Evolutionary conservation across 2,329 filamentous ascomycete species (phyloP), one percentile per base, ranked within the genome.

Genomic region (Aspergillus vadensis): DNA sequence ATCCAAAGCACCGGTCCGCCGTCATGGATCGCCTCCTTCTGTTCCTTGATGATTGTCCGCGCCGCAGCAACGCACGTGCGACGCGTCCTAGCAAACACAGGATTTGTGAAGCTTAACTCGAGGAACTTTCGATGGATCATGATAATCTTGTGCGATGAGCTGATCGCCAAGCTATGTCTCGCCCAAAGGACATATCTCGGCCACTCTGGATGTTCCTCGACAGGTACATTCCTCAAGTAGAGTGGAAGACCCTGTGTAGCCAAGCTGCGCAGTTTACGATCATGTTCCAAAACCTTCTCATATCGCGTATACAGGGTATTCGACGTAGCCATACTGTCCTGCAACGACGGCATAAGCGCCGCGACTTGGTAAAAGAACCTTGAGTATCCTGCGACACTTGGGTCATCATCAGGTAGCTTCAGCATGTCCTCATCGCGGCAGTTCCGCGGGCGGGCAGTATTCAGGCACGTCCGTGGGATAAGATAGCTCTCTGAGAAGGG

Each of bases 121-220:
- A 80, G 64, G 56, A 80, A 80, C 41, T 73, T 76, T 47, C 79
- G 73, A 55, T 79, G 77, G 5, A 79, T 73, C 78, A 80, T 80
- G 61, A 81, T 80, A n/a, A 79, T 74, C 59, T 81, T 80, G 41
- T 81, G 78, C 8, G 74, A 72, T 9, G 71, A 68, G 27, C 76
- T 78, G 15, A 78, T 74, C 8, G 76, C 73, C 15, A 78, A 66
- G 27, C 76, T 68, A 44, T 73, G 71, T 57, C 76, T 70, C 1
- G 77, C 77, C 78, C 77, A 80, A 2, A 65, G 69, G 2, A 78
- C 70, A 68, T 77, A 80, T 23, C 63, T 64, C 8, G 78, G 79
- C 78, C 79, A 80, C 4, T 67, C 60, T 6, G 75, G 69, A 47
- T 50, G 47, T 1, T 50, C 47, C 5, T 76, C 67, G 1, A 74